These are phyloP conservation scores for Xerocomus brunneocitrinus DNA, from an alignment of 768 basidiomycete genomes.

Conservation along the genomic window DNA sequence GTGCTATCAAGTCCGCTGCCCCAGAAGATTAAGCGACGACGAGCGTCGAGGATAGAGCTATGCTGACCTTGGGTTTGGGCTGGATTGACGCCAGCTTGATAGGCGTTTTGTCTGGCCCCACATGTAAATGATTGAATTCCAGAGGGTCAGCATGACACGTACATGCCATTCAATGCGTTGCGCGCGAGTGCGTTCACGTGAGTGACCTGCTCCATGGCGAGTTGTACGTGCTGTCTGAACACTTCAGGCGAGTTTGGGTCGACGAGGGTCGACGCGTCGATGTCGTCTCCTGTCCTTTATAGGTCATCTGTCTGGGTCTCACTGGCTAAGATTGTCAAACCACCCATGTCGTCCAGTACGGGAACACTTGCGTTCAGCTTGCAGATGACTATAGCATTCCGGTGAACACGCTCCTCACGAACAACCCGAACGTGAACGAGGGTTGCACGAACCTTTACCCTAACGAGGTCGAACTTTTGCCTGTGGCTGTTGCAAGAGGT, in stretches of 20 bases:
- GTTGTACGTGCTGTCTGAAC: conserved; percentile 56
- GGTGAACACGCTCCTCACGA: conserved; percentile 43
- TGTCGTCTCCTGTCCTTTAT: conserved; percentile 15
- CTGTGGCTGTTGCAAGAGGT: background rate
- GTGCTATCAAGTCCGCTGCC: conserved; percentile 44
- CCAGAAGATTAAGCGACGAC: background rate
- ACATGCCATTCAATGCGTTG: conserved; percentile 52
- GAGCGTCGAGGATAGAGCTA: background rate
- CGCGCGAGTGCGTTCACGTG: conserved; percentile 47
- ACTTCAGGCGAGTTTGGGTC: conserved; percentile 58
- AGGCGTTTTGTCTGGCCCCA: conserved; percentile 51
- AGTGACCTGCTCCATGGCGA: conserved; percentile 45
- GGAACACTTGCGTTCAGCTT: conserved; percentile 51
- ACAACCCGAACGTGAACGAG: conserved; percentile 62
- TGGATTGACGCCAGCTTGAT: conserved; percentile 51
- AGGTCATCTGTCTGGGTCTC: conserved; percentile 50
- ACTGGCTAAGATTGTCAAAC: conserved; percentile 51
- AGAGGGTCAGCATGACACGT: conserved; percentile 15
- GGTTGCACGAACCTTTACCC: conserved; percentile 53
- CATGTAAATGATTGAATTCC: too few species aligned
- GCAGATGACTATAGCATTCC: conserved; percentile 38
- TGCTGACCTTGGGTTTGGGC: conserved; percentile 50
- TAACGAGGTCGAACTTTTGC: conserved; percentile 43
- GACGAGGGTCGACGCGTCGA: conserved; percentile 13
- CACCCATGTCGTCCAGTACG: conserved; percentile 42